Conservation (phyloP, 2,329 filamentous ascomycete genomes). For the Microdochium trichocladiopsis region DNA sequence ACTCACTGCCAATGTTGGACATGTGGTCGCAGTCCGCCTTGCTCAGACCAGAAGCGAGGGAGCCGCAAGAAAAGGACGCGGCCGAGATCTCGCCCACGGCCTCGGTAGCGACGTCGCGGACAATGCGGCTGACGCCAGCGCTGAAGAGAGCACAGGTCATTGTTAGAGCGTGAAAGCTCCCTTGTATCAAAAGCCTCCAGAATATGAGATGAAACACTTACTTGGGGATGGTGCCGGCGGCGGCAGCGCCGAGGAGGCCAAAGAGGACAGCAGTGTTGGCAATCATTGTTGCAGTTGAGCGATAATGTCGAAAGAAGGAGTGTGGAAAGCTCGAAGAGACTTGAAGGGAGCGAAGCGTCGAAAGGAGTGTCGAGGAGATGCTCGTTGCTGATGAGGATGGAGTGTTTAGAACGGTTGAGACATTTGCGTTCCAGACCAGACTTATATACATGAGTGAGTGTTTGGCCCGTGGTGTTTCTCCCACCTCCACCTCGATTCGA, state of each 20-base stretch:
- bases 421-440: no score
- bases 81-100: background rate
- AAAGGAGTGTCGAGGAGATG: no score
- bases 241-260: background rate
- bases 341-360: no score
- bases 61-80: slow-evolving; percentile 5
- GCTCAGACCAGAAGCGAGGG: slow-evolving; percentile 10
- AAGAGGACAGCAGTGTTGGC: background rate
- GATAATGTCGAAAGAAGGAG: background rate
- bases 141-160: no score
- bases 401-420: no score
- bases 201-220: background rate
- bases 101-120: background rate
- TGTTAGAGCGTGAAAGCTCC: background rate
- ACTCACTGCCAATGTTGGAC: slow-evolving; percentile 11
- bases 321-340: no score
- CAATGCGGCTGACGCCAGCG: background rate
- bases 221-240: background rate
- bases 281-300: background rate
- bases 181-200: no score
- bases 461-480: no score
- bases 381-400: no score
- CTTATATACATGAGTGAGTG: no score
- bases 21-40: slow-evolving; percentile 18
- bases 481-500: no score